Evolutionary conservation across 2,329 filamentous ascomycete genomes (phyloP), one percentile per base, ranked within the genome.

Genomic region (Westerdykella sp.): DNA sequence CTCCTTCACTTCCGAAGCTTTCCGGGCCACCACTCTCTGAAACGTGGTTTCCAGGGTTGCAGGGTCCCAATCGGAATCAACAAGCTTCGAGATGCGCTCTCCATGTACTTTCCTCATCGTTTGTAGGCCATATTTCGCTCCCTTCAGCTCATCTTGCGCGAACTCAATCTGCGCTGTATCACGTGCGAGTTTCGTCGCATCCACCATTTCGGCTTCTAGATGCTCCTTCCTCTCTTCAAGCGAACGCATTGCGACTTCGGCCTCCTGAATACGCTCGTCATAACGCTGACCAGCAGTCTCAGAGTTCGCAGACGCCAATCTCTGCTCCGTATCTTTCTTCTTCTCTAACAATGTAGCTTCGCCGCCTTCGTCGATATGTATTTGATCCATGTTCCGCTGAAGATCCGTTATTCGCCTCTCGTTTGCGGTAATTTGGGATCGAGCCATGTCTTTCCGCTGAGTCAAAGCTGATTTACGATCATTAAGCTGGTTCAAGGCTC

Each of bases 121-220:
- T 7, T 89, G 78, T 2, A 97, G 73, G 48, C 85, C 85, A 28
- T 80, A 78, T 62, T 85, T 79, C 43, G 84, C 80, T 51, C 88
- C 83, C 49, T 80, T 79, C 22, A 88, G 68, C 58, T 95, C 86
- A 54, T 89, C 90, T 57, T 85, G 89, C 28, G 90, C 76, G 54
- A 86, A 82, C 44, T 95, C 87, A 10, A 98, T 75, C 55, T 86
- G 84, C 11, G 91, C 93, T 31, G 89, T 78, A 49, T 95, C 89
- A 4, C 84, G 81, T 5, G 89, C 88, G 44, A 86, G 78, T 44
- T 83, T 82, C 2, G 86, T 95, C 45, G 84, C 87, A 56, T 94
- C 85, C 7, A 89, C 78, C 30, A 96, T 78, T 60, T 97, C 91
- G n/a, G 77, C 72, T 36, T 84, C 83, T 22, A 97, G 74, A 52